Evolutionary conservation across 108 stramenopile genomes (phyloP).

Genomic region (Fistulifera pelliculosa): DNA sequence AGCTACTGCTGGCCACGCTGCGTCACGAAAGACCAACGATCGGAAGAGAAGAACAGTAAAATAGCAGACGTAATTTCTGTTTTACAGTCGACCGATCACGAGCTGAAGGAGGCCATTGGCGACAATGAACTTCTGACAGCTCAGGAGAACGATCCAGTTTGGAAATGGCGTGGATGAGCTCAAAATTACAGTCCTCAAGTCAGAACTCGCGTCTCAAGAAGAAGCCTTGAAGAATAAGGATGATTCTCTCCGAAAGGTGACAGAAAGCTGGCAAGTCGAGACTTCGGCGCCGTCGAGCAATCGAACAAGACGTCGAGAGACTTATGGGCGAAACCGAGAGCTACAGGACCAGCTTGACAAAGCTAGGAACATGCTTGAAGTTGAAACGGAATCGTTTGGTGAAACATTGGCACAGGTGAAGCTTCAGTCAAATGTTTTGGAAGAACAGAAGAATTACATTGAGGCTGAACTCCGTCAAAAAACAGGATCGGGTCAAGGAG

Average conservation of each 20-base stretch:
- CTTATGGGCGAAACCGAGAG: neutral
- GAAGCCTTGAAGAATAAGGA: neutral
- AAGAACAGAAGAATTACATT: no score
- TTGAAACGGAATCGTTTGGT: neutral
- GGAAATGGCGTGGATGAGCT: neutral
- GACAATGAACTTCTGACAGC: no score
- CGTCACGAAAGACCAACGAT: neutral
- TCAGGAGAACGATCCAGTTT: neutral
- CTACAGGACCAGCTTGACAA: slow-evolving; percentile 1
- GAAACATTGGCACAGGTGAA: no score
- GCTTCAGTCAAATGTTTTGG: no score
- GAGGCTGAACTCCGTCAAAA: no score
- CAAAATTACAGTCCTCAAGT: neutral
- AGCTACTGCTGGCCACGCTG: no score
- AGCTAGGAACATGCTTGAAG: neutral
- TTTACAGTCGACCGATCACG: neutral
- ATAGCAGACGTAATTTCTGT: neutral
- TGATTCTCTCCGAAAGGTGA: neutral
- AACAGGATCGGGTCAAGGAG: no score
- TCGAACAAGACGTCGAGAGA: slow-evolving; percentile 1
- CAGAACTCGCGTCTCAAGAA: neutral
- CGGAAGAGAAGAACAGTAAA: neutral
- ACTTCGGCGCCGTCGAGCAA: neutral
- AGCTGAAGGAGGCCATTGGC: neutral
- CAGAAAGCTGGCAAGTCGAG: neutral